These are phyloP conservation scores for Cystobasidium pallidum DNA, from an alignment of 1,284 basidiomycete genomes.

Conservation along the genomic window DNA sequence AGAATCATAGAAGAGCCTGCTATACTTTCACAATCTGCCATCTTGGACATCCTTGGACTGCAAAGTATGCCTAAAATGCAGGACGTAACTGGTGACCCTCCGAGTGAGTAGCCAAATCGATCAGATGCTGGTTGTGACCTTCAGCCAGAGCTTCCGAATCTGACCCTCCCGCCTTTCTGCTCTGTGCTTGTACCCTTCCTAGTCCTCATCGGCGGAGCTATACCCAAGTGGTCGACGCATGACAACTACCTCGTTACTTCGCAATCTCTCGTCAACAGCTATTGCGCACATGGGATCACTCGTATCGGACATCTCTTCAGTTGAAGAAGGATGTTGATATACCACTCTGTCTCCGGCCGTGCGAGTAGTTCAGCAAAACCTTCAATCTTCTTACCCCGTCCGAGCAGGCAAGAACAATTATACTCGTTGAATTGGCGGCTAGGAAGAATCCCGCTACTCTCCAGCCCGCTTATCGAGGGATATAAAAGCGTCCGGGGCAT, in stretches of 20 bases:
- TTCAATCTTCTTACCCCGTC: too few species aligned
- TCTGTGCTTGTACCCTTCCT: neutral
- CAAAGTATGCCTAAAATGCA: constrained; percentile 17
- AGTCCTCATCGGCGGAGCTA: constrained; percentile 40
- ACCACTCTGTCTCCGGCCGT: too few species aligned
- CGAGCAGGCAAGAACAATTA: too few species aligned
- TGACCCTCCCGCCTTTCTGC: neutral
- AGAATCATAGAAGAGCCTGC: constrained; percentile 23
- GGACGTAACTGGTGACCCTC: constrained; percentile 36
- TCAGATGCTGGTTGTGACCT: neutral
- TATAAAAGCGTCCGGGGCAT: too few species aligned
- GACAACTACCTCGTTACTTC: constrained; percentile 44
- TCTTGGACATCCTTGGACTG: constrained; percentile 1
- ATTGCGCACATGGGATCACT: constrained; percentile 33
- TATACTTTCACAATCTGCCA: constrained; percentile 16
- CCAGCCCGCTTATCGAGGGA: too few species aligned
- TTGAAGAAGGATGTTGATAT: constrained; percentile 2
- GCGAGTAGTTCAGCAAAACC: too few species aligned
- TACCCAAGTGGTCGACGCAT: constrained; percentile 38
- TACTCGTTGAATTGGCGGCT: too few species aligned
- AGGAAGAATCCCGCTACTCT: too few species aligned
- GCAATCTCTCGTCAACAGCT: constrained; percentile 26
- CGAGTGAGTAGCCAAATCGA: constrained; percentile 22
- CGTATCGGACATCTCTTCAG: constrained; percentile 43
- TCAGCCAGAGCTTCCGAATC: neutral